These are phyloP conservation scores for Vachellia collinsii DNA, from an alignment of 306 rosid species.

Conservation along the genomic window DNA sequence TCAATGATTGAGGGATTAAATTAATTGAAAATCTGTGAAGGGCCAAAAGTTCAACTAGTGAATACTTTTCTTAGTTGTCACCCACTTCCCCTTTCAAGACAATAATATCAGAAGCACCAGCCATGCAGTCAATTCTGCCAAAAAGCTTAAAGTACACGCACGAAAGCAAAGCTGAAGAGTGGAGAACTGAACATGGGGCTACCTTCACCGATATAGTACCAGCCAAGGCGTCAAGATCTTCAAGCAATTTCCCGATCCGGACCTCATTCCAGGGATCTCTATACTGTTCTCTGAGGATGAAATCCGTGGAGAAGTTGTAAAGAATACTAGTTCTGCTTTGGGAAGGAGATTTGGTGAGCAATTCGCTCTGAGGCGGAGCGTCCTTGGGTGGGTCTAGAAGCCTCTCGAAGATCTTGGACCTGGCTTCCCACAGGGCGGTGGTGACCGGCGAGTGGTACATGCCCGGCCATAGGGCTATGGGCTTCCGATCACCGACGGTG, in stretches of 20 bases:
- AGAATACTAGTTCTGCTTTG: slow-evolving; percentile 78
- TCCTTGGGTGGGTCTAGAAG: slow-evolving; percentile 81
- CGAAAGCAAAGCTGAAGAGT: slow-evolving; percentile 3
- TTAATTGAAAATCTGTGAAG: not conserved
- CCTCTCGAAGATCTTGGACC: slow-evolving; percentile 68
- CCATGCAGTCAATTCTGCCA: slow-evolving; percentile 19
- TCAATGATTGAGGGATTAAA: not conserved
- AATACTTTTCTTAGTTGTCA: not conserved
- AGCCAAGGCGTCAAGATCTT: slow-evolving; percentile 96
- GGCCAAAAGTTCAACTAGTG: not conserved
- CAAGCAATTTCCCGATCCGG: slow-evolving; percentile 83
- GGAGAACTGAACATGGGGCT: not conserved
- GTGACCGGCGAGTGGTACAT: slow-evolving; percentile 98
- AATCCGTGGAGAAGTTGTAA: slow-evolving; percentile 80
- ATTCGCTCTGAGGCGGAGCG: slow-evolving; percentile 86
- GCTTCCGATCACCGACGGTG: slow-evolving; percentile 51
- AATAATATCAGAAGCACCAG: not conserved
- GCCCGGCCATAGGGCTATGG: slow-evolving; percentile 87
- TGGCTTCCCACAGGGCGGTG: slow-evolving; percentile 86
- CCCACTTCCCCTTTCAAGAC: slow-evolving; percentile 1
- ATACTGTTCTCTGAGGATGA: slow-evolving; percentile 80
- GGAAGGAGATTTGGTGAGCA: slow-evolving; percentile 77
- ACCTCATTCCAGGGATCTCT: slow-evolving; percentile 96
- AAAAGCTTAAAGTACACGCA: not conserved
- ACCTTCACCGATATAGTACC: slow-evolving; percentile 94